Percentiles rank a stretch among this genome's conserved stretches.
Evolutionary conservation across 108 stramenopile genomes (phyloP).

Genomic region (Cyclotella kingstonii): DNA sequence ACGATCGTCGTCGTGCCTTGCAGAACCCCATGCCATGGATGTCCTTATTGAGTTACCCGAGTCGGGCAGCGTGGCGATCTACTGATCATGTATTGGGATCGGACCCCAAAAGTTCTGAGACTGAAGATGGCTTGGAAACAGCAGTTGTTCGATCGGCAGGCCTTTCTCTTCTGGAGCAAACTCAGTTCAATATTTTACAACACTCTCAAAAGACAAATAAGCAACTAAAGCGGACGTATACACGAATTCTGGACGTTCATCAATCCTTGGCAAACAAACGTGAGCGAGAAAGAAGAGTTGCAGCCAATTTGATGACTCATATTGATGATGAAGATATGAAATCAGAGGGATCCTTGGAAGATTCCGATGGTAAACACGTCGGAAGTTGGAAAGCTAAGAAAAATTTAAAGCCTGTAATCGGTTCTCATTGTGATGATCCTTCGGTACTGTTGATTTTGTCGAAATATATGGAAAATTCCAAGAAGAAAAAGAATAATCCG

Average conservation of each 20-base stretch:
- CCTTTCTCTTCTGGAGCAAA: slow-evolving; percentile 19
- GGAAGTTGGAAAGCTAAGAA: slow-evolving; percentile 32
- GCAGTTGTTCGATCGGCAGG: neutral
- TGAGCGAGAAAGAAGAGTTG: slow-evolving; percentile 36
- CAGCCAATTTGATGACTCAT: slow-evolving; percentile 13
- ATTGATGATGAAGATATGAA: neutral
- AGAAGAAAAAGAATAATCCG: neutral
- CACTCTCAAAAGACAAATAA: slow-evolving; percentile 22
- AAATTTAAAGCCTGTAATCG: neutral
- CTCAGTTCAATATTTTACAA: slow-evolving; percentile 37
- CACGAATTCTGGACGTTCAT: slow-evolving; percentile 20
- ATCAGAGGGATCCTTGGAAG: slow-evolving; percentile 16
- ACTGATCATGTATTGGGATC: slow-evolving; percentile 34
- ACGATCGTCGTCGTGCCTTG: slow-evolving; percentile 4
- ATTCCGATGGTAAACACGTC: slow-evolving; percentile 14
- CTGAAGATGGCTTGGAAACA: neutral
- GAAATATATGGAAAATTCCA: neutral
- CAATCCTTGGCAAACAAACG: slow-evolving; percentile 16
- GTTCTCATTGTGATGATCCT: slow-evolving; percentile 25
- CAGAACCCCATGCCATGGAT: slow-evolving; percentile 60
- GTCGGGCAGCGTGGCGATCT: slow-evolving; percentile 73
- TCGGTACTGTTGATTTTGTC: slow-evolving; percentile 15
- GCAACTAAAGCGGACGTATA: slow-evolving; percentile 35
- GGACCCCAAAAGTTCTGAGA: neutral
- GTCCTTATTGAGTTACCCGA: slow-evolving; percentile 47